A percentile compares a stretch with the other conserved stretches of the same genome.
These are phyloP conservation scores for Cavenderia fasciculata DNA, from an alignment of 78 protist species.

Conservation along the genomic window DNA sequence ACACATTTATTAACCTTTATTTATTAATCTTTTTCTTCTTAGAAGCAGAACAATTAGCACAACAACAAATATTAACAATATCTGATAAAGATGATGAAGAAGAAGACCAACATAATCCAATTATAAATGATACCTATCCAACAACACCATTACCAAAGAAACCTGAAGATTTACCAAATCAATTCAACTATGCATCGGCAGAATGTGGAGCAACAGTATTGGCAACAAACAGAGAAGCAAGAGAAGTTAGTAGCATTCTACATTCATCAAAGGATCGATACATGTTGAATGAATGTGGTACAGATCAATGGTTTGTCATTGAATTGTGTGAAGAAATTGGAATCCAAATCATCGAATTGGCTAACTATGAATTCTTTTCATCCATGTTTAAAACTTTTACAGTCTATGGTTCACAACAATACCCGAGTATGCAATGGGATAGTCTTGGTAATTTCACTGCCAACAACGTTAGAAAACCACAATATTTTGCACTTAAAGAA, in stretches of 20 bases:
- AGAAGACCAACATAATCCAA: slow-evolving; percentile 21
- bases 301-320: slow-evolving; percentile 72
- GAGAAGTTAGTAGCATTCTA: slow-evolving; percentile 55
- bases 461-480: slow-evolving; percentile 63
- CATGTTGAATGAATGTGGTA: slow-evolving; percentile 62
- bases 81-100: too few relatives aligned
- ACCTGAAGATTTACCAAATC: slow-evolving; percentile 71
- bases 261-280: slow-evolving; percentile 72
- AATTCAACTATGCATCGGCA: slow-evolving; percentile 74
- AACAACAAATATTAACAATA: too few relatives aligned
- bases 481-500: slow-evolving; percentile 69
- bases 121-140: not conserved
- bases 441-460: slow-evolving; percentile 70
- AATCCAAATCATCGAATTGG: slow-evolving; percentile 73
- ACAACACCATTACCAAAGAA: not conserved
- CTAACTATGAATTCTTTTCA: slow-evolving; percentile 82
- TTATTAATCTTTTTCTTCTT: too few relatives aligned
- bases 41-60: too few relatives aligned
- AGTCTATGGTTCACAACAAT: slow-evolving; percentile 42
- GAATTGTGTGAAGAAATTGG: slow-evolving; percentile 84
- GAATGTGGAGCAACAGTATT: slow-evolving; percentile 84
- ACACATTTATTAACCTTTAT: too few relatives aligned
- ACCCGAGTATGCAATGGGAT: slow-evolving; percentile 63
- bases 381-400: slow-evolving; percentile 74
- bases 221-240: slow-evolving; percentile 63